Evolutionary conservation across 441 rosid species (phyloP), one percentile per base, ranked within the genome.

Genomic region (Arabidopsis lyrata): DNA sequence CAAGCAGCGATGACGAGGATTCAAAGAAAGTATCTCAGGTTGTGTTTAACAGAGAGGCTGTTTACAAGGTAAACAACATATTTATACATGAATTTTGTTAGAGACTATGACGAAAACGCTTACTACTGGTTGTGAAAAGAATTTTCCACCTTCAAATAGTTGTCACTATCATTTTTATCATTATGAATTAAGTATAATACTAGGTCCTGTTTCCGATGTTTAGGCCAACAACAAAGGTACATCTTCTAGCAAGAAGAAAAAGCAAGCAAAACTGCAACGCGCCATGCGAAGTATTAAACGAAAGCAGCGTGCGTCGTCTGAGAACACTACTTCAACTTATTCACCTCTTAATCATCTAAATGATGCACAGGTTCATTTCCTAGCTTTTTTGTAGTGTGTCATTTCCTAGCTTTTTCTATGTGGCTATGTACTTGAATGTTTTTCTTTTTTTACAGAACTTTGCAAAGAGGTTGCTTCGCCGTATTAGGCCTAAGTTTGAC

Each of bases 241-340:
- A 16, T 64, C 78, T 74, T 72, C 97, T 65, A 92, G 97, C 84
- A 95, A 95, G 86, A 95, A 88, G 86, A 90, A 92, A 80, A 95
- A 92, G 90, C 85, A 90, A 83, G 99, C 99, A 53, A 95, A 92
- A 79, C 77, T 95, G 85, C 87, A 90, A 80, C 93, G 97, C 59
- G 93, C 88, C 8, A 73, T 87, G 52, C 85, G 89, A 44, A 90
- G 85, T 88, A 86, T 90, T 85, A 90, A 86, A 78, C 89, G 80
- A 80, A 81, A 89, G 79, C 97, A 92, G 66, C 92, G 96, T 31
- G 31, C 85, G 27, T 86, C 98, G n/a, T 78, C 89, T 27, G 85
- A 83, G 68, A 84, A 70, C 27, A 79, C 38, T 58, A 64, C 63
- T 78, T 70, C 82, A 41, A 84, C 73, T 70, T 84, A 82, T 82